phyloP scores from a whole-genome alignment of 2,329 filamentous ascomycete genomes.

The Sarocladium oryzae region DNA sequence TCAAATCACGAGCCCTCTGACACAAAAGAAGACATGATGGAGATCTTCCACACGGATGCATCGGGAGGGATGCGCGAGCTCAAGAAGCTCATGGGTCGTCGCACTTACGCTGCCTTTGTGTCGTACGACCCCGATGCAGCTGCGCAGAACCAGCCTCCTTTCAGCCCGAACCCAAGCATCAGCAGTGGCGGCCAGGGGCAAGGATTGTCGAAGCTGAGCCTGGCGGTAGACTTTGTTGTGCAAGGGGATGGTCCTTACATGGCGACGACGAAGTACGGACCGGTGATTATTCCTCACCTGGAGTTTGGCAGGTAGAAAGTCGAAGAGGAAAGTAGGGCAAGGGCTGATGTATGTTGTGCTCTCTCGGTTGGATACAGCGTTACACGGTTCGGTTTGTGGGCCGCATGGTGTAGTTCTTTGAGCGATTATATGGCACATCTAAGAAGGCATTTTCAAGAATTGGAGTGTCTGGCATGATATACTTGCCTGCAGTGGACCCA shows the following conservation, averaged over 20 bases:
- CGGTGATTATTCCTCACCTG: slow-evolving; percentile 85
- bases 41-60: slow-evolving; percentile 94
- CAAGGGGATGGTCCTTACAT: slow-evolving; percentile 81
- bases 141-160: slow-evolving; percentile 27
- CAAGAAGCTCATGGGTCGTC: slow-evolving; percentile 85
- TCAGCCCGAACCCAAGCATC: slow-evolving; percentile 30
- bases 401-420: not conserved
- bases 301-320: slow-evolving; percentile 59
- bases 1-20: slow-evolving; percentile 71
- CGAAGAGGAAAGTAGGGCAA: not conserved
- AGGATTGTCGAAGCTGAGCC: slow-evolving; percentile 62
- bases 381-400: not conserved
- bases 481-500: not conserved
- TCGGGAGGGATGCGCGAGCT: slow-evolving; percentile 76
- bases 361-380: not conserved
- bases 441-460: too few relatives aligned
- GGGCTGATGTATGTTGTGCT: not conserved
- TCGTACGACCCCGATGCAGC: slow-evolving; percentile 84
- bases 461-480: too few relatives aligned
- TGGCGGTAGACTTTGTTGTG: slow-evolving; percentile 95
- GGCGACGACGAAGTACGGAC: slow-evolving; percentile 88
- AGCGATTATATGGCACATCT: not conserved
- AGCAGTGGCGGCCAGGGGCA: slow-evolving; percentile 26
- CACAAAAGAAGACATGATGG: slow-evolving; percentile 99
- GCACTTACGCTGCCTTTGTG: slow-evolving; percentile 92